Conservation (phyloP, 345 rosid species). For the Limnanthes douglasii region DNA sequence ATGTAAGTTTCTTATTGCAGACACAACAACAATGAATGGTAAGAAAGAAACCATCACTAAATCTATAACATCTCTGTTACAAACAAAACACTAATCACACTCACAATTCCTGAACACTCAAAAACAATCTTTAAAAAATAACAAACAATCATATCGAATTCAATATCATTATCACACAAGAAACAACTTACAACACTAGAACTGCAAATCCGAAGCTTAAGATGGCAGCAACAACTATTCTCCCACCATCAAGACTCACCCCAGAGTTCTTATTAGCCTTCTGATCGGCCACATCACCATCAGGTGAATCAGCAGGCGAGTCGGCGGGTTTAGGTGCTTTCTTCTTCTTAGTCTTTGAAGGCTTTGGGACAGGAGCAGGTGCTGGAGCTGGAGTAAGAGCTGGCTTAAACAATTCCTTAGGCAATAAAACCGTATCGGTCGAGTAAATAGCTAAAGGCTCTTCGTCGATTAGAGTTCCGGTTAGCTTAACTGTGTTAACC, state of each 20-base stretch:
- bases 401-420: conserved; percentile 61
- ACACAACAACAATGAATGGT: too few relatives aligned
- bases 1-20: too few relatives aligned
- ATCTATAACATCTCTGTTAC: too few relatives aligned
- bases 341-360: conserved; percentile 13
- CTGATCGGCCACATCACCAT: conserved; percentile 30
- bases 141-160: too few relatives aligned
- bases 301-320: conserved; percentile 63
- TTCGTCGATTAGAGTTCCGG: conserved; percentile 55
- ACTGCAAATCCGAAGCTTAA: conserved; percentile 22
- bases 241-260: conserved; percentile 18
- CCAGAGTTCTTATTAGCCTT: conserved; percentile 42
- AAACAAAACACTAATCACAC: too few relatives aligned
- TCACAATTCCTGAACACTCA: too few relatives aligned
- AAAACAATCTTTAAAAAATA: too few relatives aligned
- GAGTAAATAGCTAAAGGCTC: conserved; percentile 72
- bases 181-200: too few relatives aligned
- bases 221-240: conserved; percentile 6
- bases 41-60: too few relatives aligned
- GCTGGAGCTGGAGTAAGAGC: conserved; percentile 54
- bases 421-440: conserved; percentile 52
- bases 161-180: too few relatives aligned
- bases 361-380: conserved; percentile 47
- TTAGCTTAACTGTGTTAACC: conserved; percentile 47
- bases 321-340: conserved; percentile 25